Evolutionary conservation across 352 stramenopile genomes (phyloP), one percentile per base, ranked within the genome.

Genomic region (Globisporangium mamillatum): DNA sequence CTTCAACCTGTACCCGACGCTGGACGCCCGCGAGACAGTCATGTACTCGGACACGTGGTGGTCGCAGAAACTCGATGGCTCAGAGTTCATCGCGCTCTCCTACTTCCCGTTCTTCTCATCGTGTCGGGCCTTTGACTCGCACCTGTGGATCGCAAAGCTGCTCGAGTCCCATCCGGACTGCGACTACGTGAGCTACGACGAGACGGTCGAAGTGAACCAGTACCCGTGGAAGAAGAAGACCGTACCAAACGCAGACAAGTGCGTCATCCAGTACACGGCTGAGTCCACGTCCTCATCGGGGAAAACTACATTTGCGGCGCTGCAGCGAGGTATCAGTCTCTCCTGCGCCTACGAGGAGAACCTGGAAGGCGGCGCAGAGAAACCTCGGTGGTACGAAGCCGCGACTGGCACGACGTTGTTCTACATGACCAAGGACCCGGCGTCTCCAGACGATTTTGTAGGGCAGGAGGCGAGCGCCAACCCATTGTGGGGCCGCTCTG

Each of bases 101-200:
- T 99, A 99, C 69, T 75, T 99, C 52, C 97, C 97, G 0, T 99
- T 97, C 73, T 98, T 99, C 53, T 98, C 91, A n/a, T 97, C 95
- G 41, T 99, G 96, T 65, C 80, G 94, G 18, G 95, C 93, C 7
- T 99, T 97, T 74, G 97, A 98, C 64, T 98, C 86, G 41, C 89
- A 98, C 67, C 92, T 99, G 62, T 92, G 80, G 62, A 82, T 98
- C 55, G 83, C 88, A 41, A 98, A 98, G 75, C 81, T 99, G 64
- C 64, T 99, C 0, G 96, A 99, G 70, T 89, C 91, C 22, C 93
- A 99, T 72, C 96, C 95, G 32, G 92, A 97, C 68, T 99, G 97
- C 77, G 81, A 80, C 10, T 78, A 81, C 48, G 84, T 98, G 18
- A 74, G 59, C 50, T 95, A 96, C 58, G 83, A 98, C 10, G 64